Percentiles rank a stretch among this genome's conserved stretches.
phyloP scores from a whole-genome alignment of 306 rosid genomes.

The Cicer judaicum region DNA sequence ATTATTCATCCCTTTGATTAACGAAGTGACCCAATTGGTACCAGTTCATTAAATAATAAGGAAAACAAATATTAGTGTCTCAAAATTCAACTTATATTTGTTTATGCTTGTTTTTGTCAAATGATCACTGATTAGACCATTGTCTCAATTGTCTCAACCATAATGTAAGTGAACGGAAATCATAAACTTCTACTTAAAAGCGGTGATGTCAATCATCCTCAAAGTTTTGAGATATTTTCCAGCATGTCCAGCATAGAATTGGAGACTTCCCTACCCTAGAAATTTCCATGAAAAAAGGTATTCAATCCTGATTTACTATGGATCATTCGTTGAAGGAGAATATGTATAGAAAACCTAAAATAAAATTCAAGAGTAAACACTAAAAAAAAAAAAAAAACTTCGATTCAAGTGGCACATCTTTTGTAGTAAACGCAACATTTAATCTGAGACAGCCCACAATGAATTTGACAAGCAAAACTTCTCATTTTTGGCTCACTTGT shows the following conservation, averaged over 20 bases:
- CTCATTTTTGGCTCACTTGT: slow-evolving; percentile 24
- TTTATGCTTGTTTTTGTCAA: neutral
- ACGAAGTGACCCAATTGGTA: neutral
- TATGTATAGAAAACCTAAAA: slow-evolving; percentile 24
- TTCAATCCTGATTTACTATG: neutral
- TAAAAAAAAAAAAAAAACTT: slow-evolving; percentile 5
- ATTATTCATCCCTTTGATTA: neutral
- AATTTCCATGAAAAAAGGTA: neutral
- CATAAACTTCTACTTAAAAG: neutral
- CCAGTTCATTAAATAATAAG: neutral
- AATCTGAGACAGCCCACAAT: slow-evolving; percentile 23
- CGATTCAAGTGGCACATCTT: slow-evolving; percentile 6
- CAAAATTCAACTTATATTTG: neutral
- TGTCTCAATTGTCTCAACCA: neutral
- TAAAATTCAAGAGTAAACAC: slow-evolving; percentile 29
- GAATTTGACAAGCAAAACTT: slow-evolving; percentile 37
- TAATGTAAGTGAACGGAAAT: neutral
- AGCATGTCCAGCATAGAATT: neutral
- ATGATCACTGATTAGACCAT: neutral
- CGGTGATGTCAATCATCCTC: neutral
- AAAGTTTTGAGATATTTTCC: neutral
- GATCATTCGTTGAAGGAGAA: slow-evolving; percentile 23
- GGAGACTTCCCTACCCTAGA: neutral
- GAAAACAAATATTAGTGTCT: neutral
- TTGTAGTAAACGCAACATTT: slow-evolving; percentile 22